Conservation (phyloP, 805 yeast genomes). For the Hanseniaspora lachancei region DNA sequence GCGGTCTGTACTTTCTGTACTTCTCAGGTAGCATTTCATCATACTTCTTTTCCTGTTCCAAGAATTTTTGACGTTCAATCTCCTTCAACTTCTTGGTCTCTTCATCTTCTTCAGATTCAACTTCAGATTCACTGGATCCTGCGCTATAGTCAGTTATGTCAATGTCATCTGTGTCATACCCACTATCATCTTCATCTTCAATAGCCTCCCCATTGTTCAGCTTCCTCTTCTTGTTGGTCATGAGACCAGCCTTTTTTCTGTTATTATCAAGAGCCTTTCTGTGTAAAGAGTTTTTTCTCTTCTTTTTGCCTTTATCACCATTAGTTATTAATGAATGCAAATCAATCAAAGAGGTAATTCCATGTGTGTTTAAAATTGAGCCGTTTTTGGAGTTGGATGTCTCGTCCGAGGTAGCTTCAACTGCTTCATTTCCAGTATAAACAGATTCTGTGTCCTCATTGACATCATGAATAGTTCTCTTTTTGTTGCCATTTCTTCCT, state of each 20-base stretch:
- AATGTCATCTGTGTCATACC: conserved; percentile 27
- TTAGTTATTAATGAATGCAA: conserved; percentile 1
- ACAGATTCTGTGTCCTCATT: neutral
- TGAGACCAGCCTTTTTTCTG: conserved; percentile 7
- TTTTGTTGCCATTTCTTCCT: conserved; percentile 20
- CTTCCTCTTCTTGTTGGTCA: conserved; percentile 9
- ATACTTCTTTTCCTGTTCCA: conserved; percentile 41
- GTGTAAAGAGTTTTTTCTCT: conserved; percentile 3
- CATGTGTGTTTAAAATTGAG: neutral
- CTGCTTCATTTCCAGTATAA: neutral
- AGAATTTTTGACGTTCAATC: conserved; percentile 16
- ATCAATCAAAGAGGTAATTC: conserved; percentile 8
- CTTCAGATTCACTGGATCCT: neutral
- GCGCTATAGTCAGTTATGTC: conserved; percentile 10
- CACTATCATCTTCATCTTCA: conserved; percentile 13
- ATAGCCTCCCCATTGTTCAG: neutral
- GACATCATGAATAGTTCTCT: conserved; percentile 4
- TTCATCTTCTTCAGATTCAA: conserved; percentile 10
- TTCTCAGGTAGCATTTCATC: conserved; percentile 58
- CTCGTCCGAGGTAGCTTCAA: neutral
- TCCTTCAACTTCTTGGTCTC: conserved; percentile 12
- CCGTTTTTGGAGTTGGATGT: neutral
- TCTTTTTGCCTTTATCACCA: neutral
- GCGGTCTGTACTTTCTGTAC: conserved; percentile 63
- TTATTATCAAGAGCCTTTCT: conserved; percentile 9